Conservation (phyloP, 495 filamentous ascomycete genomes). For the Aspergillus panamensis region DNA sequence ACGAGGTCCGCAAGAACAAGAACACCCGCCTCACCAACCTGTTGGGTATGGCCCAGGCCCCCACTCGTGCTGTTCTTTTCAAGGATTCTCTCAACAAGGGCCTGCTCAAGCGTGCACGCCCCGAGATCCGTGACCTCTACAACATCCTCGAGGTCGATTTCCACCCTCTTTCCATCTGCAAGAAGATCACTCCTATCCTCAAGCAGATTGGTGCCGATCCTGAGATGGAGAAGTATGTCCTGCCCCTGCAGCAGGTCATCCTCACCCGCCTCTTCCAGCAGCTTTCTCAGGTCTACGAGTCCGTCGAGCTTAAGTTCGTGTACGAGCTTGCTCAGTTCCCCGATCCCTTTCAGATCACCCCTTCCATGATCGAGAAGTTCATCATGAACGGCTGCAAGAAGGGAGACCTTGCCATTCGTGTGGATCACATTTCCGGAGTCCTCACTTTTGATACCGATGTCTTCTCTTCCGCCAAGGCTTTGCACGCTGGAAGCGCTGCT, state of each 20-base stretch:
- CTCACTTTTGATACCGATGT: constrained; percentile 97
- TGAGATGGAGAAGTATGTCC: constrained; percentile 95
- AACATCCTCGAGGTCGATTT: constrained; percentile 99
- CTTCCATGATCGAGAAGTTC: constrained; percentile 96
- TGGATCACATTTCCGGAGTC: constrained; percentile 90
- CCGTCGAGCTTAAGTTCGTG: constrained; percentile 91
- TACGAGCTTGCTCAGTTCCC: constrained; percentile 93
- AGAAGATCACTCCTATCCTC: constrained; percentile 97
- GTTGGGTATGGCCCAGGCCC: constrained; percentile 84
- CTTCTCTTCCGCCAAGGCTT: constrained; percentile 93
- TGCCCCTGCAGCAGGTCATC: constrained; percentile 95
- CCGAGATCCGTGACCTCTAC: constrained; percentile 94
- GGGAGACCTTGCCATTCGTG: constrained; percentile 92
- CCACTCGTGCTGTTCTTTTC: constrained; percentile 87
- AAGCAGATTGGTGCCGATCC: constrained; percentile 89
- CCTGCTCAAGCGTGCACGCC: constrained; percentile 81
- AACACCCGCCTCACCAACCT: constrained; percentile 95
- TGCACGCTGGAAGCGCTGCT: constrained; percentile 76
- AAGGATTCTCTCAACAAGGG: constrained; percentile 94
- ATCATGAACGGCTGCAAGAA: constrained; percentile 99
- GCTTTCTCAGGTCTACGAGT: constrained; percentile 98
- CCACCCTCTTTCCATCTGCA: constrained; percentile 96
- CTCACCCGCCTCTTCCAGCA: constrained; percentile 98
- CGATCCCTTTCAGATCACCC: constrained; percentile 90
- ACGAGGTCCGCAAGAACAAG: constrained; percentile 97